Percentiles rank a stretch among this genome's conserved stretches.
Evolutionary conservation across 441 rosid species (phyloP).

Genomic region (Gossypium schwendimanii): DNA sequence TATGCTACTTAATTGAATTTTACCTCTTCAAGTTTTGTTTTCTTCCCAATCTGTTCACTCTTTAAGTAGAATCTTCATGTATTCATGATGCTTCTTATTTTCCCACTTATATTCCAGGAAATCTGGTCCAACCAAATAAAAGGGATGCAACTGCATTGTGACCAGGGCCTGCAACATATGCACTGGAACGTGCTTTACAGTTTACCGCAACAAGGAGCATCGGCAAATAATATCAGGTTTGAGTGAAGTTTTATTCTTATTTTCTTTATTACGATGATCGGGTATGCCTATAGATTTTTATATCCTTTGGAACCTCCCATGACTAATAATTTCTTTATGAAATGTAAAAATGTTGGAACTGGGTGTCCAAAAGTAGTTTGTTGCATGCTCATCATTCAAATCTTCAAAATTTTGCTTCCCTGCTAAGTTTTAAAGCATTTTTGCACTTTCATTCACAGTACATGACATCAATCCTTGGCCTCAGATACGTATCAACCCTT

Average conservation of each 20-base stretch:
- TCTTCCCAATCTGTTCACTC: neutral
- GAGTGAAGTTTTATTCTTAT: neutral
- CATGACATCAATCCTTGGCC: neutral
- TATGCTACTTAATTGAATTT: neutral
- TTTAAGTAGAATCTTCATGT: neutral
- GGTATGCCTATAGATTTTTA: neutral
- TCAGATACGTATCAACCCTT: neutral
- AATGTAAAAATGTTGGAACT: neutral
- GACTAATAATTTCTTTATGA: neutral
- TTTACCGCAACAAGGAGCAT: conserved; percentile 34
- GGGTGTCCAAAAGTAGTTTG: neutral
- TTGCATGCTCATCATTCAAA: neutral
- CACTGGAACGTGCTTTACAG: conserved; percentile 30
- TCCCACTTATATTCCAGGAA: conserved; percentile 43
- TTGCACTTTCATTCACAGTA: neutral
- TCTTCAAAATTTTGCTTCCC: neutral
- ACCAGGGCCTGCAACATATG: conserved; percentile 59
- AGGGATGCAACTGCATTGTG: conserved; percentile 70
- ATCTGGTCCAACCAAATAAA: conserved; percentile 62
- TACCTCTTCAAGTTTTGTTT: neutral
- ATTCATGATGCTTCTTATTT: conserved; percentile 4
- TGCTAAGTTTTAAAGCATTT: neutral
- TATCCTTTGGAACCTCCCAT: neutral
- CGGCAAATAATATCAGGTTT: conserved; percentile 42
- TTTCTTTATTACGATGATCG: neutral